Conservation (phyloP, 345 rosid species). For the Crucihimalaya himalaica region DNA sequence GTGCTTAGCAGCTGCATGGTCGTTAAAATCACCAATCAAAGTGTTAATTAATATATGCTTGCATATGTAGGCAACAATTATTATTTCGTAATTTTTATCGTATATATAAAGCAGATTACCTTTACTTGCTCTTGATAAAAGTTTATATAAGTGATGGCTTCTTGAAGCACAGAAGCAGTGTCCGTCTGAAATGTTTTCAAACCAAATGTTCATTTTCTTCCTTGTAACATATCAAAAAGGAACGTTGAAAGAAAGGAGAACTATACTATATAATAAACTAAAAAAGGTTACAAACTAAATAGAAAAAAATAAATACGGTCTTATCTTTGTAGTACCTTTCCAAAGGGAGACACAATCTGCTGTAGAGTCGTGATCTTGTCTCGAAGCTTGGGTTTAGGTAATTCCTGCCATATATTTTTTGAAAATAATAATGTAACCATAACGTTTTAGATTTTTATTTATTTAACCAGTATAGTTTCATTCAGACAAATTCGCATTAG, state of each 20-base stretch:
- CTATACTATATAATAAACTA: not conserved
- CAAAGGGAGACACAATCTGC: conserved; percentile 97
- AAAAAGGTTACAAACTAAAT: not conserved
- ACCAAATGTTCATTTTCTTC: not conserved
- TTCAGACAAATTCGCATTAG: not conserved
- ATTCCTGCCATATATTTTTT: conserved; percentile 43
- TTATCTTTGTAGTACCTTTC: conserved; percentile 58
- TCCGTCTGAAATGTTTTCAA: conserved; percentile 65
- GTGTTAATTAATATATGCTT: not conserved
- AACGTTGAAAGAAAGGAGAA: not conserved
- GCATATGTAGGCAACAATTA: not conserved
- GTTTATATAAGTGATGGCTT: conserved; percentile 76
- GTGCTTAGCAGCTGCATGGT: conserved; percentile 65
- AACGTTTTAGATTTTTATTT: not conserved
- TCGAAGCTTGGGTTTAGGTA: conserved; percentile 82
- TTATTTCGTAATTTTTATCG: not conserved
- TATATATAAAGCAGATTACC: conserved; percentile 42
- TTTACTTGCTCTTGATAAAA: conserved; percentile 82
- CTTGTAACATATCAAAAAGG: not conserved
- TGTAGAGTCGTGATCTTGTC: conserved; percentile 89
- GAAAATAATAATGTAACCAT: not conserved
- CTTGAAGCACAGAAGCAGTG: conserved; percentile 83
- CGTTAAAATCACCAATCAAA: conserved; percentile 16
- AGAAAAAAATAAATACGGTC: not conserved
- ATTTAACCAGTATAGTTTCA: not conserved